Evolutionary conservation across 495 filamentous ascomycete species (phyloP), one percentile per base, ranked within the genome.

Genomic region (Penicillium fimorum): DNA sequence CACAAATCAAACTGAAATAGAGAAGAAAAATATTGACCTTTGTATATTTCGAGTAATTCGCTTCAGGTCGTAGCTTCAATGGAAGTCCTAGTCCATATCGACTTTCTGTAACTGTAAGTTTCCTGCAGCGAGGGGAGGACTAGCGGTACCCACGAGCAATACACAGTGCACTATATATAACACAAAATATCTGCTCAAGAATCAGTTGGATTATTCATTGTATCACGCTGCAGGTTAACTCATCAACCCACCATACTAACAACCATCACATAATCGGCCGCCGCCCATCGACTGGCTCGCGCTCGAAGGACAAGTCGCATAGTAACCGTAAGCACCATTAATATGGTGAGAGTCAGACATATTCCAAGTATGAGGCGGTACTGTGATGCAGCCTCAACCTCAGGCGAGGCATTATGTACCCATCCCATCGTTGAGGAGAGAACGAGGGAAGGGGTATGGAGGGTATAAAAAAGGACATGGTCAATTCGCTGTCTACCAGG

Each of bases 21-120:
- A 25, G 37, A 15, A 4, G 2, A 10, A 37, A 37, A 12, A 12
- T 15, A 8, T 18, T 32, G 32, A 71, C 70, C 60, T 70, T 67
- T 7, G 71, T 76, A 64, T 80, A 82, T 5, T 70, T 62, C 6
- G 67, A 47, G 4, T 79, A 59, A 46, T 76, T 67, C 12, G 35
- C 59, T 43, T 67, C 61, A 0, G 80, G 78, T 1, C 80, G 76
- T 27, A 67, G 46, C 5, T 44, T 48, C 15, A 81, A 41, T 0
- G 77, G 76, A 7, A 82, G 59, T 6, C 80, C 80, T 37, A 82
- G 70, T 42, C 80, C 80, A 58, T 74, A 82, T 67, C 75, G 69
- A 13, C 75, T 79, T 68, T 82, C 80, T 83, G 47, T 11, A 12
- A 53, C 3, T 7, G 20, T 37, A 27, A 42, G 20, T 38, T 56